Evolutionary conservation across 2,329 filamentous ascomycete genomes (phyloP).

Genomic region (Colletotrichum trifolii): DNA sequence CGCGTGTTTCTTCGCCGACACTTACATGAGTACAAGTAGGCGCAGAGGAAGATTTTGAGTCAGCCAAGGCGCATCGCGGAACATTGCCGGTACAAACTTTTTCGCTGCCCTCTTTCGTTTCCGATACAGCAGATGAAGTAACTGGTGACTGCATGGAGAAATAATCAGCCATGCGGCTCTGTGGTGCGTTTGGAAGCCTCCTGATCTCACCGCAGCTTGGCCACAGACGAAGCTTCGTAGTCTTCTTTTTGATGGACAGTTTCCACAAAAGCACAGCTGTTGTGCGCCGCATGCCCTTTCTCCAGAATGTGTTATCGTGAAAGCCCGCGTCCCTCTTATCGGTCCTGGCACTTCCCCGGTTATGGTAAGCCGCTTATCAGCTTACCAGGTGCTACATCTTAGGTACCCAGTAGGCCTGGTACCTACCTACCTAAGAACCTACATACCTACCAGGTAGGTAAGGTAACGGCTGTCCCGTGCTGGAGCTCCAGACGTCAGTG

Average conservation of each 20-base stretch:
- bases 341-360: neutral
- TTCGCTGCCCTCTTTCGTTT: neutral
- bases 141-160: neutral
- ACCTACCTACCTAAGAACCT: too few species aligned
- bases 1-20: conserved; percentile 25
- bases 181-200: too few species aligned
- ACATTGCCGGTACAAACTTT: neutral
- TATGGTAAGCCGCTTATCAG: neutral
- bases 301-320: conserved; percentile 20
- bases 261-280: conserved; percentile 1
- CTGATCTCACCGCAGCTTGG: too few species aligned
- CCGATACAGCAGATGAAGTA: neutral
- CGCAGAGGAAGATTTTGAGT: conserved; percentile 13
- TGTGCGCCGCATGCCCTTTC: conserved; percentile 22
- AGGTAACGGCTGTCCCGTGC: conserved; percentile 17
- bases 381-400: neutral
- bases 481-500: conserved; percentile 15
- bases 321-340: conserved; percentile 14
- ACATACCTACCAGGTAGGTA: too few species aligned
- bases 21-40: conserved; percentile 24
- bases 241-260: neutral
- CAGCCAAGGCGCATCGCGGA: conserved; percentile 19
- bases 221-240: too few species aligned
- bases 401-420: neutral
- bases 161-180: neutral